Evolutionary conservation across 208 protist species (phyloP).

Genomic region (Leptomonas seymouri): DNA sequence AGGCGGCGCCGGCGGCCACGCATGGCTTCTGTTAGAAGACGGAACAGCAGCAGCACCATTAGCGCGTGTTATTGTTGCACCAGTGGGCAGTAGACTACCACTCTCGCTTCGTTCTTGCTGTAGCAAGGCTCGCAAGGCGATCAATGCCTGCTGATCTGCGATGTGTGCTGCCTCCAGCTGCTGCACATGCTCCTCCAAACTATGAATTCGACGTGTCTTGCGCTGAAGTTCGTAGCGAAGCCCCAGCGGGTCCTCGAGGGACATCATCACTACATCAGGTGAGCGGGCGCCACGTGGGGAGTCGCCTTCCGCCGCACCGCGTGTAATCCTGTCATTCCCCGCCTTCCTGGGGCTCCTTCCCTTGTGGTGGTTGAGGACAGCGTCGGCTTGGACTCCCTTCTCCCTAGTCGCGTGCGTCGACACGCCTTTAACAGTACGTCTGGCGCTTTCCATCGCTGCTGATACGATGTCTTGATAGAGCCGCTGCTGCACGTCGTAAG

Average conservation of each 20-base stretch:
- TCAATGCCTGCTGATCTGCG: conserved; percentile 37
- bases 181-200: conserved; percentile 40
- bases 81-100: background rate
- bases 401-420: background rate
- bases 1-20: background rate
- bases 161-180: conserved; percentile 32
- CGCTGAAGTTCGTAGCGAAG: conserved; percentile 40
- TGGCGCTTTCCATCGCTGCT: no score
- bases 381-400: background rate
- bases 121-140: conserved; percentile 34
- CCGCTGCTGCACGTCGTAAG: conserved; percentile 13
- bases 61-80: background rate
- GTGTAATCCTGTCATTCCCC: background rate
- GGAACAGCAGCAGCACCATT: background rate
- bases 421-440: background rate
- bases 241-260: conserved; percentile 37
- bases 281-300: background rate
- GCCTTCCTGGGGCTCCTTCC: background rate
- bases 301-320: background rate
- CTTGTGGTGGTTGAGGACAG: no score
- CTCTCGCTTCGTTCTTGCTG: conserved; percentile 38
- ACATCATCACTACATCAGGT: conserved; percentile 26
- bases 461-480: background rate
- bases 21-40: background rate
- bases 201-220: conserved; percentile 37